phyloP scores from a whole-genome alignment of 2,329 filamentous ascomycete genomes.

The Metarhizium robertsii region DNA sequence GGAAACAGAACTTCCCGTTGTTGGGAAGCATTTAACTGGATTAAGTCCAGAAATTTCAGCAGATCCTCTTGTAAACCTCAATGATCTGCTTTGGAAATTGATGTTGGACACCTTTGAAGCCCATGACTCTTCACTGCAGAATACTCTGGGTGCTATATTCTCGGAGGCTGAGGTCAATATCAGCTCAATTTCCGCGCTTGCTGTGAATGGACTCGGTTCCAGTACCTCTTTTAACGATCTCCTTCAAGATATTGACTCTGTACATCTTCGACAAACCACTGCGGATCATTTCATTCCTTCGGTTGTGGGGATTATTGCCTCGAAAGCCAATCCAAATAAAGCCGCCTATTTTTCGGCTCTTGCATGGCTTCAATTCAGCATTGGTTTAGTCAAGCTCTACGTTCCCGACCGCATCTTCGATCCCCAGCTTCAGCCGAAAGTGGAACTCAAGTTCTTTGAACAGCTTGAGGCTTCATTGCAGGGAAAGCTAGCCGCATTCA shows the following conservation, averaged over 20 bases:
- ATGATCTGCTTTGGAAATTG: conserved; percentile 36
- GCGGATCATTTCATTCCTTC: conserved; percentile 36
- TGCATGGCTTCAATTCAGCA: conserved; percentile 68
- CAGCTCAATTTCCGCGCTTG: conserved; percentile 5
- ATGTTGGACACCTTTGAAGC: conserved; percentile 31
- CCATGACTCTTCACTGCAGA: conserved; percentile 25
- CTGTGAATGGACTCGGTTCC: conserved; percentile 2
- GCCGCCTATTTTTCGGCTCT: conserved; percentile 31
- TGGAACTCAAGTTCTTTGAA: conserved; percentile 52
- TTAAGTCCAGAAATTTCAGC: conserved; percentile 39
- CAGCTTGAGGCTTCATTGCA: conserved; percentile 47
- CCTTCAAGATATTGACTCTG: conserved; percentile 16
- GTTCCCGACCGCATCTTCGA: conserved; percentile 83
- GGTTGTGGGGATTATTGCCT: conserved; percentile 31
- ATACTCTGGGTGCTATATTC: conserved; percentile 17
- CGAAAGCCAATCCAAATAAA: conserved; percentile 10
- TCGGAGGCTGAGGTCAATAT: conserved; percentile 14
- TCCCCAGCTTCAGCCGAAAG: conserved; percentile 56
- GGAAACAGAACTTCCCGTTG: conserved; percentile 53
- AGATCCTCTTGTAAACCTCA: conserved; percentile 41
- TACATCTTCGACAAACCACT: conserved; percentile 29
- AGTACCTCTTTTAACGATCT: conserved; percentile 13
- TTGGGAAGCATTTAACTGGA: conserved; percentile 45
- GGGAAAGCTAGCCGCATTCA: conserved; percentile 49
- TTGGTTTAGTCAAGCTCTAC: conserved; percentile 68